These are phyloP conservation scores for Piper betle DNA, from an alignment of 164 flowering plant species.

Conservation along the genomic window DNA sequence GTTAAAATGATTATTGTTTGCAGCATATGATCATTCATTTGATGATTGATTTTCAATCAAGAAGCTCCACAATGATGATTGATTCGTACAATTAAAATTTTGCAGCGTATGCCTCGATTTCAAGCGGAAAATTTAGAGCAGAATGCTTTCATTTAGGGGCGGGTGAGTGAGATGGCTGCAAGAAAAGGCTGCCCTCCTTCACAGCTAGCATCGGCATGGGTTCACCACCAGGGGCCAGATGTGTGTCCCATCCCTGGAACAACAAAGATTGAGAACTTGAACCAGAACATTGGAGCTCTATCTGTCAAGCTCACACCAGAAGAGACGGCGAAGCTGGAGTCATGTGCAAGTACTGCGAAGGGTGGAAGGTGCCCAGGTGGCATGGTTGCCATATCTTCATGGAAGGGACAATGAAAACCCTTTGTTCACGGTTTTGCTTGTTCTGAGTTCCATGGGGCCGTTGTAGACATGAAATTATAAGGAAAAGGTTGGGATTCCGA, in stretches of 20 bases:
- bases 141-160: slow-evolving; percentile 17
- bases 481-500: too few species aligned
- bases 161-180: slow-evolving; percentile 17
- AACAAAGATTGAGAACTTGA: slow-evolving; percentile 32
- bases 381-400: background rate
- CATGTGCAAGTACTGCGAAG: slow-evolving; percentile 17
- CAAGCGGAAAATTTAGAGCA: slow-evolving; percentile 24
- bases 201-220: slow-evolving; percentile 35
- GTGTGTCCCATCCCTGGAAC: slow-evolving; percentile 40
- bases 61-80: background rate
- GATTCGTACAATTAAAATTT: too few species aligned
- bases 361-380: slow-evolving; percentile 18
- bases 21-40: background rate
- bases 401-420: background rate
- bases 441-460: too few species aligned
- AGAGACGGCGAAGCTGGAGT: slow-evolving; percentile 30
- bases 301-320: slow-evolving; percentile 22
- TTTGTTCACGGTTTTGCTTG: too few species aligned
- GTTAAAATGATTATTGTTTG: too few species aligned
- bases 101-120: slow-evolving; percentile 20
- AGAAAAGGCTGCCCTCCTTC: slow-evolving; percentile 26
- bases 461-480: too few species aligned
- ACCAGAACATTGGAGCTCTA: slow-evolving; percentile 32
- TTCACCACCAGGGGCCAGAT: slow-evolving; percentile 26
- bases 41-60: too few species aligned